Evolutionary conservation across 495 filamentous ascomycete genomes (phyloP).

Genomic region (Neurospora intermedia): DNA sequence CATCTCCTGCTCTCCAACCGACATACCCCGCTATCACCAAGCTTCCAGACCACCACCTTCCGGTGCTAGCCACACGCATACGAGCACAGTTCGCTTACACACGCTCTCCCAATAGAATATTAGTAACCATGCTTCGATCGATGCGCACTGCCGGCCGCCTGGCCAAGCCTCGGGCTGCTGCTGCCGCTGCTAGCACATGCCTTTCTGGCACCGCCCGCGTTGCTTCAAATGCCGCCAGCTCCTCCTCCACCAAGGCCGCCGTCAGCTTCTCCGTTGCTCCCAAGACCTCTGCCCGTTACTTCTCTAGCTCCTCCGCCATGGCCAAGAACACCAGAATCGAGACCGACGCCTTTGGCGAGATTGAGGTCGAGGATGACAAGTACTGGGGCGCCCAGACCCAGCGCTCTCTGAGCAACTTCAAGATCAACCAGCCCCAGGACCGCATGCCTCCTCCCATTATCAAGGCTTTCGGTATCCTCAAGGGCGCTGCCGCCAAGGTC

Average conservation of each 20-base stretch:
- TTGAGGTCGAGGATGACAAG: conserved; percentile 83
- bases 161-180: conserved; percentile 30
- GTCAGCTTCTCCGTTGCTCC: background rate
- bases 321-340: conserved; percentile 58
- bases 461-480: conserved; percentile 91
- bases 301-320: conserved; percentile 40
- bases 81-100: background rate
- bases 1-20: background rate
- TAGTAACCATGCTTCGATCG: conserved; percentile 33
- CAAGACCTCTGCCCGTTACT: conserved; percentile 17
- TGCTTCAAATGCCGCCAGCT: conserved; percentile 10
- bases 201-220: conserved; percentile 5
- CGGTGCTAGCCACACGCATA: background rate
- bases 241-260: conserved; percentile 8
- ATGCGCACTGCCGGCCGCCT: conserved; percentile 28
- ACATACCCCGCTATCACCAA: background rate
- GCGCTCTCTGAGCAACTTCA: conserved; percentile 93
- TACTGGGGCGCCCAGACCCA: conserved; percentile 99
- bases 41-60: background rate
- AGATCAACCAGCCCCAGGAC: conserved; percentile 97
- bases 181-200: conserved; percentile 31
- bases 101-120: background rate
- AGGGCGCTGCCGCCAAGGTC: conserved; percentile 90
- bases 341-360: conserved; percentile 94
- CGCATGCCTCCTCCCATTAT: conserved; percentile 93